Conservation (phyloP, 2,329 filamentous ascomycete genomes). For the Teratosphaeria epicoccoides region DNA sequence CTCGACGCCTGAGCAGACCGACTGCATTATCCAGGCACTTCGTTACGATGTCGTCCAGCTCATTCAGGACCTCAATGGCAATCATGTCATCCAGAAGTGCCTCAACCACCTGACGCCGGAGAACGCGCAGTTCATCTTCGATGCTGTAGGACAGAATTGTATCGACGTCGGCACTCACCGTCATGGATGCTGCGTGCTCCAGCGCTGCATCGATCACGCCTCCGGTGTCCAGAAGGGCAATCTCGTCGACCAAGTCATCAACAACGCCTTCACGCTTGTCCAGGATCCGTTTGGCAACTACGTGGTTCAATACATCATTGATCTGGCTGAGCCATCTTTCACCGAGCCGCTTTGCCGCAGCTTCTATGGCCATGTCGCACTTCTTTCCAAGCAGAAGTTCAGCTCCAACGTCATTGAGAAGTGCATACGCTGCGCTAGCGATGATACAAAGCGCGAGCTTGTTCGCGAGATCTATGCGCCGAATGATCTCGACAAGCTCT, state of each 20-base stretch:
- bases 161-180: slow-evolving; percentile 90
- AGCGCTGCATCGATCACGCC: slow-evolving; percentile 96
- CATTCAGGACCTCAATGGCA: slow-evolving; percentile 95
- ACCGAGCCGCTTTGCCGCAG: slow-evolving; percentile 77
- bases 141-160: slow-evolving; percentile 78
- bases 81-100: slow-evolving; percentile 98
- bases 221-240: slow-evolving; percentile 79
- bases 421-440: slow-evolving; percentile 66
- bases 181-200: slow-evolving; percentile 93
- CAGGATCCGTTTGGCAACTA: slow-evolving; percentile 98
- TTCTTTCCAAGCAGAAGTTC: slow-evolving; percentile 91
- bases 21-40: slow-evolving; percentile 78
- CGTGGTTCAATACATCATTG: slow-evolving; percentile 94
- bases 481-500: slow-evolving; percentile 72
- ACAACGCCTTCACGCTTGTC: slow-evolving; percentile 77
- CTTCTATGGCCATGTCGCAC: slow-evolving; percentile 62
- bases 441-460: slow-evolving; percentile 65
- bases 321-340: slow-evolving; percentile 77
- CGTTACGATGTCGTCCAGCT: slow-evolving; percentile 78
- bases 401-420: slow-evolving; percentile 99
- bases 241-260: slow-evolving; percentile 77
- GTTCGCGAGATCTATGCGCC: slow-evolving; percentile 69
- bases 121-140: slow-evolving; percentile 93
- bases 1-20: slow-evolving; percentile 70
- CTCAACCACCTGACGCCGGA: slow-evolving; percentile 79